Conservation (phyloP, 805 yeast species). For the Scheffersomyces coipomensis region DNA sequence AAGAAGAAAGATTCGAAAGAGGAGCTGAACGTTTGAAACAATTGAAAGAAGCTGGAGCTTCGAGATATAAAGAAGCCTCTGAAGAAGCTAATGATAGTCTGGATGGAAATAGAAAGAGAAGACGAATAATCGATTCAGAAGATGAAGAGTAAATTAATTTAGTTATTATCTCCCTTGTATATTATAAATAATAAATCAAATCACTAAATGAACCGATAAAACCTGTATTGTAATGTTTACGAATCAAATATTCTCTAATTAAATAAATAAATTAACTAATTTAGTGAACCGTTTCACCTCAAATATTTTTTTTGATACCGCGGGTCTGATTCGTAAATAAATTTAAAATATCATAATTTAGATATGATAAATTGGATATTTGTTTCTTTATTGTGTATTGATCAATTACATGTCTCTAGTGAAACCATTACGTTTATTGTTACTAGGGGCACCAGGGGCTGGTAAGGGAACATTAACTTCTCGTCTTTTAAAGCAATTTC, state of each 20-base stretch:
- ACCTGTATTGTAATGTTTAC: too few relatives aligned
- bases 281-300: too few relatives aligned
- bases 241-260: too few relatives aligned
- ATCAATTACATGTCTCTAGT: not conserved
- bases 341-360: too few relatives aligned
- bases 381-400: too few relatives aligned
- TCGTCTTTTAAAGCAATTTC: conserved; percentile 53
- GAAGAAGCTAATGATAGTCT: conserved; percentile 25
- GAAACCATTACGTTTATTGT: conserved; percentile 59
- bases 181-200: too few relatives aligned
- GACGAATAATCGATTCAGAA: conserved; percentile 49
- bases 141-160: conserved; percentile 40
- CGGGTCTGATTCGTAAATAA: too few relatives aligned
- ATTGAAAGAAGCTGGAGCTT: conserved; percentile 56
- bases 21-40: conserved; percentile 60
- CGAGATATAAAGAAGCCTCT: conserved; percentile 34
- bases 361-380: too few relatives aligned
- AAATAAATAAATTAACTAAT: too few relatives aligned
- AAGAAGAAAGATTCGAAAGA: conserved; percentile 44
- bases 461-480: conserved; percentile 92
- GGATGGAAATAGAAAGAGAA: conserved; percentile 38
- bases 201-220: too few relatives aligned
- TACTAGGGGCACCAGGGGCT: conserved; percentile 93
- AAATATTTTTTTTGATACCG: too few relatives aligned
- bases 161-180: too few relatives aligned